Percentiles rank a stretch among this genome's conserved stretches.
Conservation (phyloP, 2,329 filamentous ascomycete genomes). For the Colletotrichum horii region DNA sequence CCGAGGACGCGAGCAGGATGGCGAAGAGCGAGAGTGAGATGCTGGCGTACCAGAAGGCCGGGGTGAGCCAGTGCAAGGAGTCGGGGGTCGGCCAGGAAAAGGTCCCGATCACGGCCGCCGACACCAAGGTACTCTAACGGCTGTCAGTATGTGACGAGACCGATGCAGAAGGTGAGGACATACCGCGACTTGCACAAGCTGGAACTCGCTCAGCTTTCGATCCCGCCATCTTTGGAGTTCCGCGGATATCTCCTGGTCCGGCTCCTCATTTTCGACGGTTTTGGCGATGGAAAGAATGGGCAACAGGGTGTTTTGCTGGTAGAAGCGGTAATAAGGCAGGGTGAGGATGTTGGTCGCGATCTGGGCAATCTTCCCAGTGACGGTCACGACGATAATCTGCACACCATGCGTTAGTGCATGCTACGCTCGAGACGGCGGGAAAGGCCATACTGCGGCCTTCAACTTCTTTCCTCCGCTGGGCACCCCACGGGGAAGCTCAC, state of each 20-base stretch:
- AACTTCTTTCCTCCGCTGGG: slow-evolving; percentile 7
- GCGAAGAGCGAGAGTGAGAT: slow-evolving; percentile 30
- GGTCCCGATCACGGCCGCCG: slow-evolving; percentile 30
- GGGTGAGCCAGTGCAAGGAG: slow-evolving; percentile 27
- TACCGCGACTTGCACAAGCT: slow-evolving; percentile 28
- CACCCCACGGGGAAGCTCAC: not conserved
- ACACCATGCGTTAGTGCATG: not conserved
- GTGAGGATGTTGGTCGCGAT: slow-evolving; percentile 24
- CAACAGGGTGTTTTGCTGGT: slow-evolving; percentile 28
- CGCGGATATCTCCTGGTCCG: slow-evolving; percentile 15
- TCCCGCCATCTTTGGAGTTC: slow-evolving; percentile 25
- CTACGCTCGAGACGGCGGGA: not conserved
- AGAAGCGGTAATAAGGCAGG: slow-evolving; percentile 30
- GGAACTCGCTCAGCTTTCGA: slow-evolving; percentile 27
- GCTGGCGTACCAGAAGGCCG: slow-evolving; percentile 27
- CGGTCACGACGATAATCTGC: slow-evolving; percentile 7
- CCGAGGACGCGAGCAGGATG: slow-evolving; percentile 30
- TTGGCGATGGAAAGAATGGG: slow-evolving; percentile 26
- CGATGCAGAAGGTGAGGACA: not conserved
- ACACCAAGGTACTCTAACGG: slow-evolving; percentile 26
- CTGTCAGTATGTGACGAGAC: not conserved
- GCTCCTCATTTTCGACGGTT: slow-evolving; percentile 9
- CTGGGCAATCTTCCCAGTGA: slow-evolving; percentile 11
- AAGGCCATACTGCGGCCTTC: not conserved
- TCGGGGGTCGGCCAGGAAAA: slow-evolving; percentile 29